Evolutionary conservation across 2,329 filamentous ascomycete genomes (phyloP), one percentile per base, ranked within the genome.

Genomic region (Nothophoma quercina): DNA sequence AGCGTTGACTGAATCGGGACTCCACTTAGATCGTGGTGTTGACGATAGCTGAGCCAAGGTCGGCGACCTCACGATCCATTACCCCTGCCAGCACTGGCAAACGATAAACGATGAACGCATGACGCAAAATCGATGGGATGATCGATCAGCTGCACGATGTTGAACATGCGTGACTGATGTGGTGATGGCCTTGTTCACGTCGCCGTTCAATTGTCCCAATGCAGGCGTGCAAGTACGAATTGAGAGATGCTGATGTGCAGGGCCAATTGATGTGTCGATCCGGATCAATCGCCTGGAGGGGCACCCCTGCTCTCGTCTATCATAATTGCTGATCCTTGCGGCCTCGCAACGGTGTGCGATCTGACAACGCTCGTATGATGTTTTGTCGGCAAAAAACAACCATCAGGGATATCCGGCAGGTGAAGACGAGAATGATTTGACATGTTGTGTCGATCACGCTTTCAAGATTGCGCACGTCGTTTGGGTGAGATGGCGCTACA

Each of bases 211-310:
- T n/a, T 23, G 10, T 34, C 42, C 38, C 16, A 22, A 42, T 28
- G 21, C 15, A 15, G 36, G 13, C 16, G 25, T 16, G 5, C 7
- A 19, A 15, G 15, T 42, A 33, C 13, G 28, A 22, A 47, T 39
- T 28, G 25, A 52, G 42, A 35, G 33, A 46, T 42, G 49, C 19
- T 42, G 50, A 47, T 38, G 50, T 42, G 42, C 50, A 47, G 36
- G 50, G 50, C 50, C 50, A 52, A 26, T 33, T 36, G 50, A 47
- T 26, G 21, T 28, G 21, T 23, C 21, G 32, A 36, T 42, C 42
- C 21, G 36, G 26, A 25, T 13, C 21, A 32, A 42, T 33, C 50
- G 12, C 8, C 42, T 21, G 50, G 18, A n/a, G 38, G 50, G 50
- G n/a, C 40, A 47, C 16, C 50, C 50, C 50, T 42, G 50, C 38